Base-by-base conservation (phyloP, 1,139 yeast species). In the Lodderomyces margitis region DNA sequence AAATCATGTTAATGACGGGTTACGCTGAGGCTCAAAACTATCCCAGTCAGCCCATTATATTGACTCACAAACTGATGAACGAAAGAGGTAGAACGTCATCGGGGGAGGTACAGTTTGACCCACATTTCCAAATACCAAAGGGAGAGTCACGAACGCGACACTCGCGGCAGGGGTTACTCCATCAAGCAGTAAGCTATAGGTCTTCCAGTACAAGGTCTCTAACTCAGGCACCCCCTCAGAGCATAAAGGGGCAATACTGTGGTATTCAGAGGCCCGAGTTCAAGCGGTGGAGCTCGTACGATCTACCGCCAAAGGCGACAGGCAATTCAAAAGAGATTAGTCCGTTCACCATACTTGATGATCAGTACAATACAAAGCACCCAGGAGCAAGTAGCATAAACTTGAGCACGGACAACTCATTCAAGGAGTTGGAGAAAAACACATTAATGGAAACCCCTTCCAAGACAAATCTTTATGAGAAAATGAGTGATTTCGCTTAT, bases 301-400 rank as follows among this genome's bases (percentile, higher is more conserved):
- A 39, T 21, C 42, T 45, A 17, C 37, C 42, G 3, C 32, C 32
- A 9, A 23, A 6, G 7, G n/a, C n/a, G 3, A 4, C 20, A n/a
- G n/a, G n/a, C 32, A 15, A 7, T 4, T 27, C 30, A 3, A 27
- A 27, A n/a, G 32, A 28, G 17, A 28, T 62, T 1, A 61, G 66
- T 2, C 69, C 70, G 2, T 49, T 64, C 31, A 62, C 65, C 0
- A 64, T 61, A 3, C 49, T 64, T 12, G 49, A 56, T 32, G 68
- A 64, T 39, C 59, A 61, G 39, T 64, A 63, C 43, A 53, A 64
- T 38, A 63, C 61, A 5, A 54, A 45, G 42, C 42, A 62, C 36
- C 68, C 68, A 2, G 24, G 19, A 2, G 39, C 33, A 19, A 38
- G 32, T 27, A 41, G 38, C 3, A 24, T 41, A 15, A 36, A 36